Percentiles rank a stretch among this genome's conserved stretches.
Evolutionary conservation across 1,139 yeast genomes (phyloP).

Genomic region (Yarrowia galli): DNA sequence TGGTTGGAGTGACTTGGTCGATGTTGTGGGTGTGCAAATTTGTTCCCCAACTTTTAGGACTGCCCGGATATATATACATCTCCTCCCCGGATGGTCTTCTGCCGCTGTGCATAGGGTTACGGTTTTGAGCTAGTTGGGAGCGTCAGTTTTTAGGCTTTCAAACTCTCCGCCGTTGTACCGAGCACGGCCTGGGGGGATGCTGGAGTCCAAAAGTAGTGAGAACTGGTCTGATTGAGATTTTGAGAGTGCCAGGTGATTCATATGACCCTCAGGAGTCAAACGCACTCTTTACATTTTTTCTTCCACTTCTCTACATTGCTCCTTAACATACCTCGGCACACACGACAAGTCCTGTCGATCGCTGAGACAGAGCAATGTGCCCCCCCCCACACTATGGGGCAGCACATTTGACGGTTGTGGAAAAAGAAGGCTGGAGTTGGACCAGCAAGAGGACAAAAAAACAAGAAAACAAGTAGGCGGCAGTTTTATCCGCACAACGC

Average conservation of each 20-base stretch:
- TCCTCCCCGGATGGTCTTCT: conserved; percentile 36
- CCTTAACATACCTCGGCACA: conserved; percentile 22
- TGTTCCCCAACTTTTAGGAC: too few relatives aligned
- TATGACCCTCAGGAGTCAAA: too few relatives aligned
- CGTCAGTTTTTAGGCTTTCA: not conserved
- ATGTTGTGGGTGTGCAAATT: too few relatives aligned
- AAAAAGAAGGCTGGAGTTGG: too few relatives aligned
- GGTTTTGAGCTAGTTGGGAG: not conserved
- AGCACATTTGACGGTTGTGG: too few relatives aligned
- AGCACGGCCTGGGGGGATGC: not conserved
- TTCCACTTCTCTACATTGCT: too few relatives aligned
- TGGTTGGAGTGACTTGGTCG: too few relatives aligned
- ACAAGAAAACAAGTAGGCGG: too few relatives aligned
- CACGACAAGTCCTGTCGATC: conserved; percentile 24
- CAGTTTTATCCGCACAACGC: too few relatives aligned
- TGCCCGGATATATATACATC: conserved; percentile 1
- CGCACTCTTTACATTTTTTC: too few relatives aligned
- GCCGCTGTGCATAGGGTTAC: conserved; percentile 24
- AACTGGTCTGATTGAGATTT: not conserved
- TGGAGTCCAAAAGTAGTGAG: too few relatives aligned
- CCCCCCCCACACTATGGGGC: conserved; percentile 13
- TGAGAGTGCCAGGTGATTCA: not conserved
- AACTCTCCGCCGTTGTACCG: conserved; percentile 34
- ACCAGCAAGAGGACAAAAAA: not conserved
- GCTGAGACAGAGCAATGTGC: conserved; percentile 32